Evolutionary conservation across 2,329 filamentous ascomycete species (phyloP).

Genomic region (Fusarium hainanense): DNA sequence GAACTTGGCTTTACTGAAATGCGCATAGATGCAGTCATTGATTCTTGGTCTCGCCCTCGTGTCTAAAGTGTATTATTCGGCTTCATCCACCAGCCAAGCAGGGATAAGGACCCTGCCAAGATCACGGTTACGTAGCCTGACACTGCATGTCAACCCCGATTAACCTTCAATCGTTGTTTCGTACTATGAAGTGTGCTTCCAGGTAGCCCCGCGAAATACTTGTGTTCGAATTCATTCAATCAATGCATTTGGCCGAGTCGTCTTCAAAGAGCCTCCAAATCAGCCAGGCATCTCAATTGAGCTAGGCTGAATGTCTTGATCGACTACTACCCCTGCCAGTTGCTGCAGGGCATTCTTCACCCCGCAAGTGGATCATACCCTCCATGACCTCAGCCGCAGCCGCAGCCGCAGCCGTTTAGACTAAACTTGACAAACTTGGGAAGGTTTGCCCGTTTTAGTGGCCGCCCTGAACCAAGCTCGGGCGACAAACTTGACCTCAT

Average conservation of each 20-base stretch:
- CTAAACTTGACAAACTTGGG: not conserved
- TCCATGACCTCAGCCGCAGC: slow-evolving; percentile 1
- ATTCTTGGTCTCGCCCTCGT: not conserved
- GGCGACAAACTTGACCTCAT: not conserved
- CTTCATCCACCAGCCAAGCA: not conserved
- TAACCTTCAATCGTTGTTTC: not conserved
- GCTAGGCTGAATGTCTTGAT: not conserved
- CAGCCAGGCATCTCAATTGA: not conserved
- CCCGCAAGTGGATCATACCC: not conserved
- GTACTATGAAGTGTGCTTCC: not conserved
- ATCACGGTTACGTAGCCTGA: not conserved
- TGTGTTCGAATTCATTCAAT: not conserved
- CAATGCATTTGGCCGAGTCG: not conserved
- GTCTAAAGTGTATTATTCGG: not conserved
- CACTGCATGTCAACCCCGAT: not conserved
- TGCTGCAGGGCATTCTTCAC: not conserved
- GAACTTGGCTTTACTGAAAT: not conserved
- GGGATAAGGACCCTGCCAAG: not conserved
- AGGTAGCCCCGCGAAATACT: not conserved
- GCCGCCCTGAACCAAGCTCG: not conserved
- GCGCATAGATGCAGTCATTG: not conserved
- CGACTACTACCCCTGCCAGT: not conserved
- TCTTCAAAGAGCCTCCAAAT: not conserved
- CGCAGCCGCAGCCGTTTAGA: not conserved
- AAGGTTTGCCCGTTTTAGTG: not conserved